Evolutionary conservation across 106 monocot species (phyloP).

Genomic region (Apostasia shenzhenica): DNA sequence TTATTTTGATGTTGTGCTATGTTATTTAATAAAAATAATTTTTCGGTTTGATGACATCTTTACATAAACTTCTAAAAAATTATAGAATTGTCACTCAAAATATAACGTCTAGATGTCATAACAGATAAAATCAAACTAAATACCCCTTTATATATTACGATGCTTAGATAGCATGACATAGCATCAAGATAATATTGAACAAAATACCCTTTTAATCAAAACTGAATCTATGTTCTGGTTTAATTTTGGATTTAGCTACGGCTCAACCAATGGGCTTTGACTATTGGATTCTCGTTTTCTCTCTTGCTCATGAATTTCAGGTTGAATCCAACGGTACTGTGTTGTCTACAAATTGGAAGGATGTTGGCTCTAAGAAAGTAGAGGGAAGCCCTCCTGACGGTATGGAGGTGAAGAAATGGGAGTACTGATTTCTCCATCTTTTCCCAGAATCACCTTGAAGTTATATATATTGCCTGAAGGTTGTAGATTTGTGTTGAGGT

Average conservation of each 20-base stretch:
- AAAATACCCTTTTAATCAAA: not conserved
- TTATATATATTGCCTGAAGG: no score
- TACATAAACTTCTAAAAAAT: no score
- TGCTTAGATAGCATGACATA: not conserved
- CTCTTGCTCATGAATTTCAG: slow-evolving; percentile 18
- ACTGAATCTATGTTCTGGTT: not conserved
- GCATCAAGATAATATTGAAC: not conserved
- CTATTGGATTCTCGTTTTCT: not conserved
- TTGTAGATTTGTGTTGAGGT: no score
- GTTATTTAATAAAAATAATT: no score
- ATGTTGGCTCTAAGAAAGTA: slow-evolving; percentile 63
- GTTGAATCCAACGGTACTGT: slow-evolving; percentile 85
- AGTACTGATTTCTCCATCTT: slow-evolving; percentile 9
- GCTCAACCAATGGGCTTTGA: no score
- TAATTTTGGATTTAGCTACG: not conserved
- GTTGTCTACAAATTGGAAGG: slow-evolving; percentile 71
- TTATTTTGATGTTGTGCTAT: no score
- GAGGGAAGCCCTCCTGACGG: slow-evolving; percentile 62
- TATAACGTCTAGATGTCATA: no score
- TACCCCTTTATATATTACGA: not conserved
- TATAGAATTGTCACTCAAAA: no score
- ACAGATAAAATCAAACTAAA: no score
- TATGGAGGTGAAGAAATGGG: slow-evolving; percentile 71
- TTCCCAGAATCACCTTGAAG: not conserved
- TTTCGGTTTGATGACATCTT: no score